These are phyloP conservation scores for Backusella liffmaniae DNA, from an alignment of 192 early-diverging fungal genomes.

Conservation along the genomic window DNA sequence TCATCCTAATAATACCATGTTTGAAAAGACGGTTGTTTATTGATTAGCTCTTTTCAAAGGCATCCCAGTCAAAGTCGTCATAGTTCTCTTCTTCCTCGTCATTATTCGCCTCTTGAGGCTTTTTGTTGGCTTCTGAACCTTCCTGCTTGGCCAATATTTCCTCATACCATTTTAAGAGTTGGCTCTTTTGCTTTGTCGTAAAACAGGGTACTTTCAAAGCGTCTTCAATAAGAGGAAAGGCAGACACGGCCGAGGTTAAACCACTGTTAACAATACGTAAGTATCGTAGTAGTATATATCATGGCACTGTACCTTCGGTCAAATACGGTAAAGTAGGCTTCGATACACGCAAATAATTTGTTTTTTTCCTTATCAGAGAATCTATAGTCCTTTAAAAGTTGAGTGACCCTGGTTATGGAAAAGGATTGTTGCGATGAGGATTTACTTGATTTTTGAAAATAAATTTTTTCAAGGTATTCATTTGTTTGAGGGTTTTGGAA, in stretches of 20 bases:
- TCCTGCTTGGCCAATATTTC: constrained; percentile 36
- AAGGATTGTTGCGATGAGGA: neutral
- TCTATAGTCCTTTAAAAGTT: constrained; percentile 23
- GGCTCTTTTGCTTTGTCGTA: constrained; percentile 38
- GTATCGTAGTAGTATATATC: neutral
- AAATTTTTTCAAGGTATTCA: constrained; percentile 25
- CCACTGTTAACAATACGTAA: neutral
- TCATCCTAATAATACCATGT: neutral
- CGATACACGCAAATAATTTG: constrained; percentile 31
- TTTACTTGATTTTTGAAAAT: constrained; percentile 28
- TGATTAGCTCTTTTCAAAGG: constrained; percentile 26
- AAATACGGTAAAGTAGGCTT: constrained; percentile 24
- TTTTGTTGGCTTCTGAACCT: neutral
- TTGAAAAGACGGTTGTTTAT: neutral
- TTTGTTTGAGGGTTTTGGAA: constrained; percentile 24
- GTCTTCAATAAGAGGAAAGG: constrained; percentile 39
- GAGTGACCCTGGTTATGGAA: neutral
- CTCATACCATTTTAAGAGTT: constrained; percentile 37
- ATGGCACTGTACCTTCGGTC: constrained; percentile 15
- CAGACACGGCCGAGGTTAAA: neutral
- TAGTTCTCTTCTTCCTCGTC: constrained; percentile 15
- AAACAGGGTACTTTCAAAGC: constrained; percentile 41
- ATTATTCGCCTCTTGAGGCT: neutral
- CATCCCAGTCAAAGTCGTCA: constrained; percentile 37
- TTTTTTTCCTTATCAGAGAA: constrained; percentile 33